Evolutionary conservation across 148 eudicot genomes (phyloP), one percentile per base, ranked within the genome.

Genomic region (Persicaria tinctoria): DNA sequence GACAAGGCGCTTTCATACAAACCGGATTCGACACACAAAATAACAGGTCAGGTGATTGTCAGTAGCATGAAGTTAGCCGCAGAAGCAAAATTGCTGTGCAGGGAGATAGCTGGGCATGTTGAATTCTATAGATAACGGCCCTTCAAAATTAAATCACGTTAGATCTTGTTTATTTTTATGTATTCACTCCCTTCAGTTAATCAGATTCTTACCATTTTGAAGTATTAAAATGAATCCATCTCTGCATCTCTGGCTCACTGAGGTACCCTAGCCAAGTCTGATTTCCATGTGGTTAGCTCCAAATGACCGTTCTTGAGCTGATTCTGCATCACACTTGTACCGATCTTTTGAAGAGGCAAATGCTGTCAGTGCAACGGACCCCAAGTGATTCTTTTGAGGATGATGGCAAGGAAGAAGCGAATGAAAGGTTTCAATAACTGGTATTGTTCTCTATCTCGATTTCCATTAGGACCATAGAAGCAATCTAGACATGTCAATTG

Each of bases 71-170:
- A 83, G 78, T 79, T 91, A 82, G 97, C 97, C 4, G 74, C 79
- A 23, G 91, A 80, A 46, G 81, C 91, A n/a, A 93, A 91, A 81
- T 73, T 93, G 83, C 73, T 88, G 76, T 93, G 95, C 80, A 88
- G 89, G 83, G 98, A 93, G 74, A 87, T 85, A 49, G 97, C 98
- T 4, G 98, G 93, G n/a, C 90, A 86, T 78, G 77, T 91, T 44
- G 95, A 93, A 80, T 91, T 82, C 72, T 85, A 17, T 75, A 87
- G 84, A 48, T 90, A 79, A 86, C 75, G 46, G 68, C 16, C 1
- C 41, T 6, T 23, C 11, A 7, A 8, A 55, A 14, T 55, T n/a
- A 6, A 12, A 53, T 53, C 18, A 18, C 5, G 18, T 57, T 18
- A 1, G 17, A 54, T 5, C 8, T 10, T 6, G 2, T 2, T 6